phyloP scores from a whole-genome alignment of 2,329 filamentous ascomycete genomes.

The Aspergillus aculeatus region DNA sequence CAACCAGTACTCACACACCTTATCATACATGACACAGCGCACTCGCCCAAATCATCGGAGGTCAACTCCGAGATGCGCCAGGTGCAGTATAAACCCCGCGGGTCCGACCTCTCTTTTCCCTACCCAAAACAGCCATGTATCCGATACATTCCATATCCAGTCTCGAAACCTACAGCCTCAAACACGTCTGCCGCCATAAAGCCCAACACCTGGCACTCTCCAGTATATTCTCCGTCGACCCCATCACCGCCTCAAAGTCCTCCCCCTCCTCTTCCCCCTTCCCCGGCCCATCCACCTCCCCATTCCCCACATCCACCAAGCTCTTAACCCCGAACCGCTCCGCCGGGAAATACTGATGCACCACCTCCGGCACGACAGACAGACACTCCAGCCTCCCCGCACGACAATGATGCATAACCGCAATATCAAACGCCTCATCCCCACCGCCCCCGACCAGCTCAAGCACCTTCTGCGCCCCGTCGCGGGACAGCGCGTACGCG shows the following conservation, averaged over 20 bases:
- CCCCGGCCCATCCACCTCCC: conserved; percentile 17
- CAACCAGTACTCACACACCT: too few relatives aligned
- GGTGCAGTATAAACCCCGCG: too few relatives aligned
- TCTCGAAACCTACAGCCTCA: too few relatives aligned
- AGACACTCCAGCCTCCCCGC: conserved; percentile 32
- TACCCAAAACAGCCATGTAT: too few relatives aligned
- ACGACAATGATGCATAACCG: conserved; percentile 32
- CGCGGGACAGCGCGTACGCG: conserved; percentile 40
- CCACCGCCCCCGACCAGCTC: conserved; percentile 26
- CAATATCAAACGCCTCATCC: conserved; percentile 38
- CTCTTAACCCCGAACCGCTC: conserved; percentile 25
- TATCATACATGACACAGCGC: too few relatives aligned
- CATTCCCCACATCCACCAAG: conserved; percentile 24
- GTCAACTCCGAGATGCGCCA: too few relatives aligned
- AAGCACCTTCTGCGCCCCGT: conserved; percentile 39
- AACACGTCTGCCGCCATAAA: conserved; percentile 20
- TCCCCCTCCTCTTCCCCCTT: neutral
- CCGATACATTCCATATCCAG: too few relatives aligned
- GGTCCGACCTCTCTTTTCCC: too few relatives aligned
- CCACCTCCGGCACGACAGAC: conserved; percentile 39
- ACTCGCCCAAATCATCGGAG: too few relatives aligned
- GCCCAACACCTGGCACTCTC: conserved; percentile 37
- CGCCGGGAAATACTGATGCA: conserved; percentile 37
- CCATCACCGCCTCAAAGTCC: conserved; percentile 29
- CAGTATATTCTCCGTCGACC: conserved; percentile 35